Evolutionary conservation across 345 rosid genomes (phyloP).

Genomic region (Dovyalis caffra): DNA sequence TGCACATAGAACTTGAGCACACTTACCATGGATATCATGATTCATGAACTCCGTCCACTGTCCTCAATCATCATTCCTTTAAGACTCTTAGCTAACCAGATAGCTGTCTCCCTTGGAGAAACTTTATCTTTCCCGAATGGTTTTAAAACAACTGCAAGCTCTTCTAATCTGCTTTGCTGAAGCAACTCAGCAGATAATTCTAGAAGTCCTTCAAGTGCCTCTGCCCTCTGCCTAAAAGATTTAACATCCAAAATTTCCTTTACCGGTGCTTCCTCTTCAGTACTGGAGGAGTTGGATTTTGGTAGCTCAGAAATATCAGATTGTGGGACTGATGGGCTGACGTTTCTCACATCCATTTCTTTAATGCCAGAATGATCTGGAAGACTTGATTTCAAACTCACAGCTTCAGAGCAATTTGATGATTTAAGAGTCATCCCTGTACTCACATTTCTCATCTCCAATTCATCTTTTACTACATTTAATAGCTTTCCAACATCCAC

Average conservation of each 20-base stretch:
- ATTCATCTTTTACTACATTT: slow-evolving; percentile 71
- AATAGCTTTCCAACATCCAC: slow-evolving; percentile 73
- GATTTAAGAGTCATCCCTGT: slow-evolving; percentile 35
- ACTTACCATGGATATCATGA: slow-evolving; percentile 30
- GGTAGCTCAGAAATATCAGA: slow-evolving; percentile 43
- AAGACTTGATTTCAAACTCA: slow-evolving; percentile 35
- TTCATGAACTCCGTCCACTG: slow-evolving; percentile 49
- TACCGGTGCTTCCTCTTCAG: slow-evolving; percentile 56
- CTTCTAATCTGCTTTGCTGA: slow-evolving; percentile 80
- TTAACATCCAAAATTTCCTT: slow-evolving; percentile 76
- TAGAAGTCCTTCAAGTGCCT: slow-evolving; percentile 92
- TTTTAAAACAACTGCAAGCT: slow-evolving; percentile 85
- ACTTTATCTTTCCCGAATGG: slow-evolving; percentile 97
- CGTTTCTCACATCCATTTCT: slow-evolving; percentile 45
- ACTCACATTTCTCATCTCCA: slow-evolving; percentile 49
- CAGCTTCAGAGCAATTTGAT: slow-evolving; percentile 44
- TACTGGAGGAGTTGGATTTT: slow-evolving; percentile 35
- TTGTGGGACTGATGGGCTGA: slow-evolving; percentile 26
- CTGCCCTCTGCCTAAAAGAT: slow-evolving; percentile 95
- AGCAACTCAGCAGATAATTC: slow-evolving; percentile 93
- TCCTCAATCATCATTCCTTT: slow-evolving; percentile 96
- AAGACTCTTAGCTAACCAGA: slow-evolving; percentile 93
- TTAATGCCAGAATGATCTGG: slow-evolving; percentile 40
- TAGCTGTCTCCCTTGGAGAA: slow-evolving; percentile 97
- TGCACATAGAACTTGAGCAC: not conserved